phyloP scores from a whole-genome alignment of 495 filamentous ascomycete genomes.

The Hyphodiscus hymeniophilus region DNA sequence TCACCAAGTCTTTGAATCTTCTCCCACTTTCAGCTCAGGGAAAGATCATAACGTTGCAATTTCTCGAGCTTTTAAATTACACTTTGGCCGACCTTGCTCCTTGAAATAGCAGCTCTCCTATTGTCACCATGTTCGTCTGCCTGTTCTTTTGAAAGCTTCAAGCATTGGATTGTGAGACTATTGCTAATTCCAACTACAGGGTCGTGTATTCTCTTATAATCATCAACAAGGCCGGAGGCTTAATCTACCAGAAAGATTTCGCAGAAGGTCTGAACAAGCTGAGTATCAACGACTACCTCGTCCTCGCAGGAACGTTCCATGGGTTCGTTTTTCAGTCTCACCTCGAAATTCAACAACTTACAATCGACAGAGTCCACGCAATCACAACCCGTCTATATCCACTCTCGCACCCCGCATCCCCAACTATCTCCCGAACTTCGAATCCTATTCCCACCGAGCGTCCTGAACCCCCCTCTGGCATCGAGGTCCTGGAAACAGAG shows the following conservation, averaged over 20 bases:
- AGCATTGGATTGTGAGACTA: neutral
- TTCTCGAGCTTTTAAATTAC: neutral
- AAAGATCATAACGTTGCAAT: too few species aligned
- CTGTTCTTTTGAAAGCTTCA: neutral
- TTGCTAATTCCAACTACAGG: conserved; percentile 38
- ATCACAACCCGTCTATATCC: conserved; percentile 78
- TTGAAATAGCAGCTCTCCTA: neutral
- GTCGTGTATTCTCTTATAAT: conserved; percentile 89
- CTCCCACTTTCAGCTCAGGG: too few species aligned
- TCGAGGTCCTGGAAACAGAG: conserved; percentile 86
- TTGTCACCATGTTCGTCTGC: conserved; percentile 2
- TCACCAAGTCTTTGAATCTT: too few species aligned
- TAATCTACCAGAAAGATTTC: conserved; percentile 94
- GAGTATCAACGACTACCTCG: conserved; percentile 87
- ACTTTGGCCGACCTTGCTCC: too few species aligned
- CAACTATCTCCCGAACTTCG: conserved; percentile 20
- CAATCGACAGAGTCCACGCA: conserved; percentile 62
- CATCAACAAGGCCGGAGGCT: conserved; percentile 95
- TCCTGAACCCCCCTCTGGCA: conserved; percentile 55
- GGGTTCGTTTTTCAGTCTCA: conserved; percentile 46
- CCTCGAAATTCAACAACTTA: conserved; percentile 2
- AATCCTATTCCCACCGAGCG: conserved; percentile 26
- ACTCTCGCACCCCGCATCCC: conserved; percentile 23
- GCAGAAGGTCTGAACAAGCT: conserved; percentile 74
- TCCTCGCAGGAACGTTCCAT: conserved; percentile 97